Evolutionary conservation across 2,329 filamentous ascomycete species (phyloP), one percentile per base, ranked within the genome.

Genomic region (Verticillium tricorpus): DNA sequence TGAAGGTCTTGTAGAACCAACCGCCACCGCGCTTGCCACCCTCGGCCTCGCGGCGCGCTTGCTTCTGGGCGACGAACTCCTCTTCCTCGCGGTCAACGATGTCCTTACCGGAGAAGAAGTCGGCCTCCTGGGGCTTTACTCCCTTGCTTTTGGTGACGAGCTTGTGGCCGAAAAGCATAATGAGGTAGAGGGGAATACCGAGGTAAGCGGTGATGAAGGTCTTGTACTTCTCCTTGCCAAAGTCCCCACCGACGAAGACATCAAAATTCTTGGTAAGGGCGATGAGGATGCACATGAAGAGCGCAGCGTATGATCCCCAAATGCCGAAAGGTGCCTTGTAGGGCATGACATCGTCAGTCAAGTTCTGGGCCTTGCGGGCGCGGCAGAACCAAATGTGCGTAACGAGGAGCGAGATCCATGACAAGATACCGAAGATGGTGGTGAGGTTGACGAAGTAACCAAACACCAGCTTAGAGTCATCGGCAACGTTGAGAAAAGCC

Each of bases 41-140:
- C 25, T 25, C 25, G 25, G 25, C 25, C 25, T 25, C 25, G 25
- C 25, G 25, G 25, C 25, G 25, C 25, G 25, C 25, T 25, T 25
- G 25, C 25, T 25, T 25, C 25, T 25, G 25, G 25, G 84, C 87
- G 60, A 91, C 68, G 75, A 89, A 92, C 65, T 85, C 86, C 63
- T 85, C 83, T 76, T 93, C 90, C 70, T 92, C 89, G 9, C 85
- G 80, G 74, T 92, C 89, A 66, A 92, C 89, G 63, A 84, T 80
- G 60, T 89, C 88, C 78, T 92, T 92, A 69, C 34, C 34, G 12
- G 34, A 9, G 12, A 9, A 35, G 8, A 35, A 12, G 34, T 35
- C 34, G 8, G 82, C 87, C 67, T 85, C 79, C 62, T 82, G 74
- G 0, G 88, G 77, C 63, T 78, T 77, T 56, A 90, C 72, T 11